Percentiles rank a stretch among this genome's conserved stretches.
These are phyloP conservation scores for Tricholoma hemisulphureum DNA, from an alignment of 768 basidiomycete genomes.

Conservation along the genomic window DNA sequence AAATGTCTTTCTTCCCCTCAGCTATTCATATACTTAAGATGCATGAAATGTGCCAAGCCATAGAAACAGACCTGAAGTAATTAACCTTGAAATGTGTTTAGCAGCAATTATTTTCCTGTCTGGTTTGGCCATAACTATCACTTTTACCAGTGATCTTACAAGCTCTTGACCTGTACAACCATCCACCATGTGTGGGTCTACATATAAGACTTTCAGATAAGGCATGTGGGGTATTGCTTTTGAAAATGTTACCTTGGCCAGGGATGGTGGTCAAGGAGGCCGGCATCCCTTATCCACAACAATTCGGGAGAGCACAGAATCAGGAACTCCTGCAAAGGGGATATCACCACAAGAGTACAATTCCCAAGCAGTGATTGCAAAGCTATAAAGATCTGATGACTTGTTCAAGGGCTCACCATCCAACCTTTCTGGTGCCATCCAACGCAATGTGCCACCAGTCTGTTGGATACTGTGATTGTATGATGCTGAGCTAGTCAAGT, in stretches of 20 bases:
- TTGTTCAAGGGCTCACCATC: constrained; percentile 31
- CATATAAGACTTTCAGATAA: too few species aligned
- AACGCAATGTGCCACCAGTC: constrained; percentile 28
- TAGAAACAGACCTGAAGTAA: not conserved
- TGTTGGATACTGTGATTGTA: constrained; percentile 12
- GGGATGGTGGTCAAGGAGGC: constrained; percentile 18
- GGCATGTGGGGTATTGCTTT: too few species aligned
- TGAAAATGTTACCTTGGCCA: too few species aligned
- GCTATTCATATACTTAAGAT: too few species aligned
- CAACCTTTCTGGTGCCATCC: constrained; percentile 50
- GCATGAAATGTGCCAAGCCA: too few species aligned
- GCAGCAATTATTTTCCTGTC: too few species aligned
- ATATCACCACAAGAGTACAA: constrained; percentile 36
- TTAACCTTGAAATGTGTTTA: too few species aligned
- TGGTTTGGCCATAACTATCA: too few species aligned
- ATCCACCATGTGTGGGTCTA: too few species aligned
- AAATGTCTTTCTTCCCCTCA: too few species aligned
- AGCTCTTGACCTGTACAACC: too few species aligned
- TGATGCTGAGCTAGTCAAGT: constrained; percentile 20
- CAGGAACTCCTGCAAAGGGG: constrained; percentile 21
- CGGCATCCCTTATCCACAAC: constrained; percentile 22
- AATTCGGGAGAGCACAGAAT: constrained; percentile 10
- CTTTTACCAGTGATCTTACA: too few species aligned
- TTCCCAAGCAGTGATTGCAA: constrained; percentile 44
- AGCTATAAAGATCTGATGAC: constrained; percentile 35